Evolutionary conservation across 805 yeast species (phyloP), one percentile per base, ranked within the genome.

Genomic region (Wickerhamomyces ciferrii): DNA sequence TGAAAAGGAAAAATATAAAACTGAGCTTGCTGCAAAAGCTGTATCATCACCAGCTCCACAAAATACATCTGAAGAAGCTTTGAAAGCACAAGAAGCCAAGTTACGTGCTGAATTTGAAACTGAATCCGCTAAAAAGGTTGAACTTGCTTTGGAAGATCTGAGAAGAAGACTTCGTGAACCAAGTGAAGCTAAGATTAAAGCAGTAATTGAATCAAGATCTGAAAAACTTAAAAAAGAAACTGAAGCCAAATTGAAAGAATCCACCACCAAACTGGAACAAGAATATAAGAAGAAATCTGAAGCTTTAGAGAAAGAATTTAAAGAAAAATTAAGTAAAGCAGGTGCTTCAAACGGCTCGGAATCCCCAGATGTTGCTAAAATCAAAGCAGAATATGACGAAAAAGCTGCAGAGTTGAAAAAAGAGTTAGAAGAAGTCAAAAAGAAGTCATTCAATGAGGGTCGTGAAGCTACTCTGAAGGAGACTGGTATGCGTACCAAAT

Each of bases 91-190:
- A 37, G 50, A 61, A 27, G 46, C 43, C 2, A 43, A 44, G 14
- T 46, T 66, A 14, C 60, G 62, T 24, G 62, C 60, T 31, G 54
- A 53, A 19, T 52, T 63, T 24, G 58, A 61, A 29, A 48, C 40
- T 2, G 60, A 69, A 24, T 45, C 62, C 11, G 45, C 42, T 14
- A 43, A 43, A 17, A 47, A 42, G 23, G 51, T 63, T 46, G 51
- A 60, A 45, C 53, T 43, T 19, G 62, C 60, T 13, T 41, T 51
- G 11, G 58, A 61, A 27, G 56, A 52, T 3, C 44, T 47, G 43
- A 69, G 67, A 46, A 61, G 52, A 19, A 60, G 58, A 42, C 50
- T 71, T n/a, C 63, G 74, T 45, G 69, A 63, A 1, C 69, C 72
- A 18, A 60, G 68, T 15, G 68, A 65, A 40, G 68, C 66, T 3